These are phyloP conservation scores for Blastomyces emzantsi DNA, from an alignment of 2,329 filamentous ascomycete species.

Conservation along the genomic window DNA sequence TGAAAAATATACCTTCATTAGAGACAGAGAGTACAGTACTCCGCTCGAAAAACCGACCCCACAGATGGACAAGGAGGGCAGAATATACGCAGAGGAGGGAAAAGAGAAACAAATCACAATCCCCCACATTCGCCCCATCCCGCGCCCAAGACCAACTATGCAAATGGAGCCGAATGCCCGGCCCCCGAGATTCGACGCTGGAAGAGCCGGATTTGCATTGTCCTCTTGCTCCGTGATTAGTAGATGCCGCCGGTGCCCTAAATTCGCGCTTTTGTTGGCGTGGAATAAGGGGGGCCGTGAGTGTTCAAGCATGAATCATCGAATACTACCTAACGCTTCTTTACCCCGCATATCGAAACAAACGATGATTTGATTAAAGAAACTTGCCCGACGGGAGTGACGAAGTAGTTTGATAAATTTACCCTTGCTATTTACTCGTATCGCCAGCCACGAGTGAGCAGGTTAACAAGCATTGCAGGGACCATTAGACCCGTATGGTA, in stretches of 20 bases:
- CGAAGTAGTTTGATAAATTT: background rate
- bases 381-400: background rate
- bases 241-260: background rate
- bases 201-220: background rate
- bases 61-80: background rate
- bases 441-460: background rate
- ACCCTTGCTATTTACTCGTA: background rate
- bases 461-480: background rate
- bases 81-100: background rate
- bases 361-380: background rate
- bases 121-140: background rate
- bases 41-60: background rate
- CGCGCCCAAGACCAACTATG: background rate
- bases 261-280: background rate
- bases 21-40: background rate
- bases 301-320: background rate
- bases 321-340: background rate
- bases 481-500: background rate
- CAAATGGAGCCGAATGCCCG: background rate
- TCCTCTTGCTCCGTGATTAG: background rate
- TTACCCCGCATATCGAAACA: slow-evolving; percentile 1
- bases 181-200: background rate
- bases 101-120: background rate
- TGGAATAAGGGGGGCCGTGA: background rate
- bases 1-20: background rate